A percentile compares a stretch with the other conserved stretches of the same genome.
Conservation (phyloP, 495 filamentous ascomycete genomes). For the Penicillium manginii region DNA sequence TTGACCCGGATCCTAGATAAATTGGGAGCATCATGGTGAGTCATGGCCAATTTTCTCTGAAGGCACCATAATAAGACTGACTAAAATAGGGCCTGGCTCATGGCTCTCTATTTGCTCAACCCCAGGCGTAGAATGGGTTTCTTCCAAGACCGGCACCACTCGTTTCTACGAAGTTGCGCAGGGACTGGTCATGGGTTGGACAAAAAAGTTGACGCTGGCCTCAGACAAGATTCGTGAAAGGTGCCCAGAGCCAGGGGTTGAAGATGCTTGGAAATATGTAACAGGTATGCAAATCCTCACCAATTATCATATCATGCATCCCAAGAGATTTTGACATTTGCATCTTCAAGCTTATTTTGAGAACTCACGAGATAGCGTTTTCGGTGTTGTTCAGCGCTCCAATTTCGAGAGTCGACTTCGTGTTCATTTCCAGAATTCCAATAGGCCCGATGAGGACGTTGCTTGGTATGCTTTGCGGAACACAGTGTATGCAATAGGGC, state of each 20-base stretch:
- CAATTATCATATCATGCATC: background rate
- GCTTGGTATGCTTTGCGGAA: background rate
- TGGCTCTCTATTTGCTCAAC: background rate
- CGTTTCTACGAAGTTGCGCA: background rate
- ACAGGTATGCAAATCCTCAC: background rate
- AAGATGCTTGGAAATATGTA: background rate
- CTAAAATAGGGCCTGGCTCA: background rate
- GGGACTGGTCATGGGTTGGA: background rate
- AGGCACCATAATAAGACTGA: background rate
- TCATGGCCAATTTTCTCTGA: background rate
- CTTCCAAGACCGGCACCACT: background rate
- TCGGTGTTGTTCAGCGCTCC: background rate
- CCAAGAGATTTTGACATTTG: background rate
- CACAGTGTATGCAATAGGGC: background rate
- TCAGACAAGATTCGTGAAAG: background rate
- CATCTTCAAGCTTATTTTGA: background rate
- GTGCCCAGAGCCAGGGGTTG: background rate
- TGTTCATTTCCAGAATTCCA: background rate
- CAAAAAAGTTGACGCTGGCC: background rate
- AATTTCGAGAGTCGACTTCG: background rate
- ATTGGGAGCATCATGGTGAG: background rate
- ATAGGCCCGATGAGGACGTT: background rate
- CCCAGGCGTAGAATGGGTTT: background rate
- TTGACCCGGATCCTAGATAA: background rate
- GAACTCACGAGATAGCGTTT: background rate